Conservation (phyloP, 352 stramenopile species). For the Salisapilia sapeloensis region DNA sequence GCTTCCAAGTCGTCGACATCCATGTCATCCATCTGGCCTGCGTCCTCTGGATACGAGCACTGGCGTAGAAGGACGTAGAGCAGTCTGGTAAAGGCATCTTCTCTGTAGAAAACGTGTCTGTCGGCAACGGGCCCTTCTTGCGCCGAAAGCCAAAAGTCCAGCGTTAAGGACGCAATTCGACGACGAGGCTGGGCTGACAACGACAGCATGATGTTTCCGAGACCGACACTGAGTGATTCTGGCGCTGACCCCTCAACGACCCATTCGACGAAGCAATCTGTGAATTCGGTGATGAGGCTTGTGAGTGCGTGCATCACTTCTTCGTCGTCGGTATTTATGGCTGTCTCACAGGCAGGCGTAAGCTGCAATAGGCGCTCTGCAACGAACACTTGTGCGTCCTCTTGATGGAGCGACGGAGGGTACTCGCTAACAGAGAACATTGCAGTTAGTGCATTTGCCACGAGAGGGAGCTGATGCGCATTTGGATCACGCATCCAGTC, state of each 20-base stretch:
- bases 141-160: slow-evolving; percentile 59
- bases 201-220: slow-evolving; percentile 40
- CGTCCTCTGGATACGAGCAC: slow-evolving; percentile 24
- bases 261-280: slow-evolving; percentile 54
- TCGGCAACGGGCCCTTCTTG: slow-evolving; percentile 47
- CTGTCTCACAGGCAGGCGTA: slow-evolving; percentile 22
- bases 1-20: slow-evolving; percentile 36
- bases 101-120: slow-evolving; percentile 30
- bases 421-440: slow-evolving; percentile 43
- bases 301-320: slow-evolving; percentile 43
- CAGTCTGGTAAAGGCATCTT: slow-evolving; percentile 30
- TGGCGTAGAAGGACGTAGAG: slow-evolving; percentile 43
- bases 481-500: slow-evolving; percentile 22
- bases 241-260: slow-evolving; percentile 23
- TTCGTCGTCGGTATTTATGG: slow-evolving; percentile 26
- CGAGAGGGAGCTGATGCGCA: slow-evolving; percentile 20
- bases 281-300: slow-evolving; percentile 41
- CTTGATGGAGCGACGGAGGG: slow-evolving; percentile 19
- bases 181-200: slow-evolving; percentile 34
- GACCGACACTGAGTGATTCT: slow-evolving; percentile 10
- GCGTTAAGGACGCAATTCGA: slow-evolving; percentile 50
- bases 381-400: slow-evolving; percentile 19
- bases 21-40: slow-evolving; percentile 32
- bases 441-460: slow-evolving; percentile 36
- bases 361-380: slow-evolving; percentile 27